Base-by-base conservation (phyloP, 2,329 filamentous ascomycete genomes). In the Fusarium albidum region DNA sequence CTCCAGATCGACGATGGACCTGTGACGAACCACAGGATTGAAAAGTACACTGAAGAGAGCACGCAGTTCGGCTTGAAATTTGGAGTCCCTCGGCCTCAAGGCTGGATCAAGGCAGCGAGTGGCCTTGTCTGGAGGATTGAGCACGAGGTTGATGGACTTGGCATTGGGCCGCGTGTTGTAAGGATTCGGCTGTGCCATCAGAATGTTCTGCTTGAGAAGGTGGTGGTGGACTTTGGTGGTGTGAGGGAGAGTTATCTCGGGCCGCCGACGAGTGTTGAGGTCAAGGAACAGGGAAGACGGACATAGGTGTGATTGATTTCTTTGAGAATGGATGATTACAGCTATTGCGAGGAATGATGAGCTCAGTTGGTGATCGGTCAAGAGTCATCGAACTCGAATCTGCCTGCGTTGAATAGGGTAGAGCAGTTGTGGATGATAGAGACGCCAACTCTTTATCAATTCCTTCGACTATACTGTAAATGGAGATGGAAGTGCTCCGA, bases 171-270 rank as follows among this genome's bases (percentile, higher is more conserved):
- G 1, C 64, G 62, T 18, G 17, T 4, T 1, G 3, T 64, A 1
- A 13, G 17, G 2, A 12, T 65, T 6, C 57, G 34, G 26, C 9
- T 65, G 0, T 38, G 32, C 0, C 57, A 63, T 32, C 12, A 52
- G 1, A 66, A 66, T 2, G 37, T 66, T 29, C 10, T 65, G 5
- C 27, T 67, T 5, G 62, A 67, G 18, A 65, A 67, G 31, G 35
- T 63, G 9, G 51, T 67, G 1, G 6, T 67, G 14, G 29, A 64
- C 28, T 52, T 40, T 2, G 55, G 57, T 0, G 57, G 49, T 1
- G 49, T 54, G 5, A 33, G 18, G 2, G 35, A 54, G 1, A 65
- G 56, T 12, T 66, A 67, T 7, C 21, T 65, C 0, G 64, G 61
- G 0, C 64, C 64, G 0, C 55, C 64, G 0, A 11, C 27, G 2